Conservation (phyloP, 1,284 basidiomycete species). For the Sporisorium scitamineum region DNA sequence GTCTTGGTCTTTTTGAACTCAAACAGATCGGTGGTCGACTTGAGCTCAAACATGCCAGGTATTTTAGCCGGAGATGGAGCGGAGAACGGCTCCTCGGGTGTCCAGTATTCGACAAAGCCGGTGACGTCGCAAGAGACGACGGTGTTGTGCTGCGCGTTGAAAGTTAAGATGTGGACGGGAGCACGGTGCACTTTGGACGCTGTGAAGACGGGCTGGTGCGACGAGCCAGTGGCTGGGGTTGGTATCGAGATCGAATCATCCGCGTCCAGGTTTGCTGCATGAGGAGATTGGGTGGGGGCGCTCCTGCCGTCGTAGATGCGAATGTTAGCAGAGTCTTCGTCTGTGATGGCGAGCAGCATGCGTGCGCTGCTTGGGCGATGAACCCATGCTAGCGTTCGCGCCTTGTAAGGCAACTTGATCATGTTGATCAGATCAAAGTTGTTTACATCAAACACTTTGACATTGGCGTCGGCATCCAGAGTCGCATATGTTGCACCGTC, state of each 20-base stretch:
- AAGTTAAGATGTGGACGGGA: slow-evolving; percentile 70
- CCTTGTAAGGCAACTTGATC: slow-evolving; percentile 76
- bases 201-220: slow-evolving; percentile 29
- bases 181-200: slow-evolving; percentile 34
- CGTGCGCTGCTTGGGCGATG: slow-evolving; percentile 88
- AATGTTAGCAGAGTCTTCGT: slow-evolving; percentile 80
- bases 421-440: slow-evolving; percentile 99
- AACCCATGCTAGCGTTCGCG: slow-evolving; percentile 76
- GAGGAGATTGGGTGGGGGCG: background rate
- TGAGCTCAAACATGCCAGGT: slow-evolving; percentile 85
- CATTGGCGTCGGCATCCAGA: slow-evolving; percentile 71
- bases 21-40: slow-evolving; percentile 91
- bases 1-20: slow-evolving; percentile 99
- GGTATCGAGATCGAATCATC: background rate
- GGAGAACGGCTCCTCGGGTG: slow-evolving; percentile 84
- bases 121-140: slow-evolving; percentile 94
- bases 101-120: slow-evolving; percentile 98
- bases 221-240: background rate
- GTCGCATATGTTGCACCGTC: slow-evolving; percentile 94
- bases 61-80: slow-evolving; percentile 70
- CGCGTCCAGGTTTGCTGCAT: background rate
- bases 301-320: slow-evolving; percentile 88
- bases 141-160: slow-evolving; percentile 87
- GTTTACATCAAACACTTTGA: slow-evolving; percentile 95
- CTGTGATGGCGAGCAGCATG: slow-evolving; percentile 88